A percentile compares a stretch with the other conserved stretches of the same genome.
phyloP scores from a whole-genome alignment of 2,329 filamentous ascomycete genomes.

The Aspergillus spinulosporus region DNA sequence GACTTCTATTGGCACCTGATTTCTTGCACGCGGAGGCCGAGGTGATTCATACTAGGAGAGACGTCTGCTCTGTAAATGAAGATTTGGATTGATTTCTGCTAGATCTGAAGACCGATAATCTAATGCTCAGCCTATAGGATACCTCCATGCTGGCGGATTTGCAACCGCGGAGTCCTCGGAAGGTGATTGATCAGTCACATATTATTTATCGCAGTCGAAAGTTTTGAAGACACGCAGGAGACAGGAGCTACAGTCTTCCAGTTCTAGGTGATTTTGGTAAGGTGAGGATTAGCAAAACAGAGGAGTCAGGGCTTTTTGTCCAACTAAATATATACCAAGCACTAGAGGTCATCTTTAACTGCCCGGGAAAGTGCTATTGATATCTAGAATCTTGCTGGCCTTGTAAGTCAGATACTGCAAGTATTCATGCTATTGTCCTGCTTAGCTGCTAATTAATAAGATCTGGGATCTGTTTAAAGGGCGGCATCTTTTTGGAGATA shows the following conservation, averaged over 20 bases:
- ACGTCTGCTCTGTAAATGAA: background rate
- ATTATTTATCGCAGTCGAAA: constrained; percentile 33
- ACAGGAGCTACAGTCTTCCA: background rate
- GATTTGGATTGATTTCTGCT: constrained; percentile 14
- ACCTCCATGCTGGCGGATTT: constrained; percentile 29
- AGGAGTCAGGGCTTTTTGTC: constrained; percentile 45
- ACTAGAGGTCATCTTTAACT: constrained; percentile 48
- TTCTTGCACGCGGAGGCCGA: constrained; percentile 4
- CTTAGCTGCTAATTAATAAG: constrained; percentile 34
- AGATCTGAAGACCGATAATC: constrained; percentile 37
- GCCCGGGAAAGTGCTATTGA: constrained; percentile 48
- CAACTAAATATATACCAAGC: constrained; percentile 37
- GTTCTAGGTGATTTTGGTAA: background rate
- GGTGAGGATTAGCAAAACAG: constrained; percentile 25
- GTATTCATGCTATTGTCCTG: background rate
- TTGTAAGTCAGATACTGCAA: constrained; percentile 41
- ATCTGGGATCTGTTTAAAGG: constrained; percentile 46
- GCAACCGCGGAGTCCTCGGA: constrained; percentile 30
- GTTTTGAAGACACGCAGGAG: constrained; percentile 34
- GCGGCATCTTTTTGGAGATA: constrained; percentile 41
- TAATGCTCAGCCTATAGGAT: constrained; percentile 26
- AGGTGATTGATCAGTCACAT: constrained; percentile 31
- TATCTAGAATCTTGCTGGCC: constrained; percentile 52
- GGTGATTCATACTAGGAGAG: constrained; percentile 3
- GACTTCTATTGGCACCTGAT: constrained; percentile 5